Evolutionary conservation across 345 rosid species (phyloP).

Genomic region (Punica granatum): DNA sequence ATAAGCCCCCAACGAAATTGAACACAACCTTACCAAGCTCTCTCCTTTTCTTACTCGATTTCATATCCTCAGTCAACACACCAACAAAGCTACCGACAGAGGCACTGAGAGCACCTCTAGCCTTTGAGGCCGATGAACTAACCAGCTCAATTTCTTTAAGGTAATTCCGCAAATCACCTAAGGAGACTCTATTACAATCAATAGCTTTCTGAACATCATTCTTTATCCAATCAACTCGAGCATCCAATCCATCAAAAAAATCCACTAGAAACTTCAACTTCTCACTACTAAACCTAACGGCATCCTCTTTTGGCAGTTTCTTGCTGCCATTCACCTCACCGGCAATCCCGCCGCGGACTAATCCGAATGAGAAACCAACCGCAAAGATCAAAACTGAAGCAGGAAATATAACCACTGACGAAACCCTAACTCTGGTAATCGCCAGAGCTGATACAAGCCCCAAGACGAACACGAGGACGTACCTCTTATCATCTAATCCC

Average conservation of each 20-base stretch:
- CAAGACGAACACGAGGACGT: constrained; percentile 33
- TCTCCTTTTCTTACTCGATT: constrained; percentile 27
- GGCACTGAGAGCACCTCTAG: constrained; percentile 30
- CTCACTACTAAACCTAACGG: constrained; percentile 26
- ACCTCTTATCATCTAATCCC: constrained; percentile 41
- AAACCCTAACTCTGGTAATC: constrained; percentile 46
- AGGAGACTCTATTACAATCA: constrained; percentile 30
- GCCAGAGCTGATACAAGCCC: constrained; percentile 51
- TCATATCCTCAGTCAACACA: constrained; percentile 25
- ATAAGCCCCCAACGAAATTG: constrained; percentile 29
- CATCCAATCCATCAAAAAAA: constrained; percentile 41
- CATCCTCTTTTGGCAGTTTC: constrained; percentile 34
- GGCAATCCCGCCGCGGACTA: constrained; percentile 36
- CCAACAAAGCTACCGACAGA: constrained; percentile 15
- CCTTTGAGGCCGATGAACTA: constrained; percentile 26
- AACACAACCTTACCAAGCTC: constrained; percentile 29
- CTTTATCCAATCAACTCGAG: constrained; percentile 28
- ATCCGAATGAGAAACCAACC: constrained; percentile 49
- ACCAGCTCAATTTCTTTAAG: constrained; percentile 34
- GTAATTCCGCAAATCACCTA: constrained; percentile 36
- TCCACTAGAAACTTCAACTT: constrained; percentile 26
- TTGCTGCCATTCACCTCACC: constrained; percentile 21
- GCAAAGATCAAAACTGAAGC: constrained; percentile 50
- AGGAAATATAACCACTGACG: constrained; percentile 41
- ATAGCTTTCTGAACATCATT: constrained; percentile 35